phyloP scores from a whole-genome alignment of 176 grass and related monocot genomes.

The Carex littledalei region DNA sequence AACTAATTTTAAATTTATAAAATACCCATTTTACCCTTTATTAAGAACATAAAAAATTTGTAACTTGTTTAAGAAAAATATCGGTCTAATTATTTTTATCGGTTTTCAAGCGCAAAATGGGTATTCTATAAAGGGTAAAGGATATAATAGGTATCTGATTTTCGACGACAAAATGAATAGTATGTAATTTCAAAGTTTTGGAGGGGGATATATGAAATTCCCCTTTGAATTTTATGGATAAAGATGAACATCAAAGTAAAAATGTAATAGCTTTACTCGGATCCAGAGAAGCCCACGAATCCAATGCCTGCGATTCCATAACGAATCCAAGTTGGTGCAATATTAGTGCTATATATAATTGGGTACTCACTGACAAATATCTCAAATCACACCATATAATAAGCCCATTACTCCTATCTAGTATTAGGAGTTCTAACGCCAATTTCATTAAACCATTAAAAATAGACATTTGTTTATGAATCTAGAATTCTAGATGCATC shows the following conservation, averaged over 20 bases:
- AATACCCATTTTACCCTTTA: no score
- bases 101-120: no score
- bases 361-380: conserved; percentile 6
- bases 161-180: no score
- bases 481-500: background rate
- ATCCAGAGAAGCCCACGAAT: background rate
- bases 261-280: background rate
- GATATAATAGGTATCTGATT: no score
- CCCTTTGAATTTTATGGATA: background rate
- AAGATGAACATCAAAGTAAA: background rate
- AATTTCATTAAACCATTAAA: background rate
- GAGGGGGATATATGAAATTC: no score
- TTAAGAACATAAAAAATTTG: no score
- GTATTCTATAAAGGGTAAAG: no score
- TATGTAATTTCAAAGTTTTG: no score
- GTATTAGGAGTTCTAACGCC: background rate
- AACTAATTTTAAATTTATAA: no score
- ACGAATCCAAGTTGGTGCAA: background rate
- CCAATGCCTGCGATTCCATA: background rate
- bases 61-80: no score
- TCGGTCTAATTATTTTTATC: no score
- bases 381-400: background rate
- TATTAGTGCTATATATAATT: background rate
- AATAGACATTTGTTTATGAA: background rate
- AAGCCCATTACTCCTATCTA: background rate